Evolutionary conservation across 2,329 filamentous ascomycete species (phyloP), one percentile per base, ranked within the genome.

Genomic region (Escovopsis weberi): DNA sequence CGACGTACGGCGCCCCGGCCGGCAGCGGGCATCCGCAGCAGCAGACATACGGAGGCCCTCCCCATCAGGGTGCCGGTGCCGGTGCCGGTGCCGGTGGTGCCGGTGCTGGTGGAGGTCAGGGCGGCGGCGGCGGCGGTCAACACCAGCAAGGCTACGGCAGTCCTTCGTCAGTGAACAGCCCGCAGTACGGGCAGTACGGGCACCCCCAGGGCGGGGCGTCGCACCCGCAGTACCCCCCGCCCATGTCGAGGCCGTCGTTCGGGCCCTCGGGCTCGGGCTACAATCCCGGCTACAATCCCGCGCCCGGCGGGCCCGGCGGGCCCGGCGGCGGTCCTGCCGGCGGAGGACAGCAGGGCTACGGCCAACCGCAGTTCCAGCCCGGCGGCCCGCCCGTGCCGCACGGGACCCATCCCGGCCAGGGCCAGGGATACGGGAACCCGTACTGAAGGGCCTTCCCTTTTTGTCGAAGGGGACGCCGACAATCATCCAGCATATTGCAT

Each of bases 311-410:
- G 2, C 55, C 55, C n/a, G 51, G 50, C 28, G 50, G 48, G 12
- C 53, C 59, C 40, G 26, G 26, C 26, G 26, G 6, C 26, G 26
- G 26, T 28, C 26, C 26, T n/a, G 52, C 59, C 40, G n/a, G n/a
- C n/a, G n/a, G n/a, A n/a, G n/a, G n/a, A n/a, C 52, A 53, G 30
- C 48, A 57, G 11, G n/a, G n/a, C n/a, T 58, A 59, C 35, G 54
- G 56, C 38, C 51, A 53, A 36, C 51, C 53, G 36, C 48, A 54
- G 6, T 56, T 58, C 33, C 50, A 51, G 12, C 48, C 52, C 18
- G 50, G 49, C 15, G 49, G 55, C 28, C 52, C 47, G 11, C 48
- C 44, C n/a, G 42, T 44, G 15, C 42, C 44, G 6, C 44, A 46
- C 36, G 44, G 41, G 15, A 46, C 41, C 15, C 44, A 46, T 26